phyloP scores from a whole-genome alignment of 257 asterid genomes.

The Anisodus tanguticus region DNA sequence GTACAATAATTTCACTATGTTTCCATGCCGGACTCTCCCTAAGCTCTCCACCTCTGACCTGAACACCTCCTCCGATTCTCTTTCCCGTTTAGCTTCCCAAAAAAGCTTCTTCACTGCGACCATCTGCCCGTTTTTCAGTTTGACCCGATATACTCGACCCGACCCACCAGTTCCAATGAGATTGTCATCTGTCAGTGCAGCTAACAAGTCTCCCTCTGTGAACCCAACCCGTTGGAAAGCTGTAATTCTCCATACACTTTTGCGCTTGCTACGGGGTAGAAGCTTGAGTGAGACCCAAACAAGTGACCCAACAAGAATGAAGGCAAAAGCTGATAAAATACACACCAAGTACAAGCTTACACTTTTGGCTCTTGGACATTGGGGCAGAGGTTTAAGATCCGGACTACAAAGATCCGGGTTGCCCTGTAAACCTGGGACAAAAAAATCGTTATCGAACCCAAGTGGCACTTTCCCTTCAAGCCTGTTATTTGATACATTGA shows the following conservation, averaged over 20 bases:
- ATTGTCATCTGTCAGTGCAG: constrained; percentile 58
- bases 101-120: constrained; percentile 88
- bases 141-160: constrained; percentile 71
- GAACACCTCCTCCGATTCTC: constrained; percentile 56
- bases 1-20: constrained; percentile 75
- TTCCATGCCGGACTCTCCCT: constrained; percentile 67
- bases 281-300: constrained; percentile 59
- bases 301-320: constrained; percentile 51
- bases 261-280: constrained; percentile 33
- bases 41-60: constrained; percentile 60
- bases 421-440: constrained; percentile 56
- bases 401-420: constrained; percentile 75
- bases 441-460: constrained; percentile 50
- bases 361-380: constrained; percentile 58
- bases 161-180: constrained; percentile 82
- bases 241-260: constrained; percentile 63
- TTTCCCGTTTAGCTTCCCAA: constrained; percentile 57
- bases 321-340: constrained; percentile 56
- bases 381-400: constrained; percentile 54
- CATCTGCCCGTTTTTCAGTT: constrained; percentile 58
- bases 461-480: constrained; percentile 75
- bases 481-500: constrained; percentile 72
- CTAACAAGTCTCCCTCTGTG: constrained; percentile 60
- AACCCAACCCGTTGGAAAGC: constrained; percentile 61
- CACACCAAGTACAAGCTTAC: constrained; percentile 48